phyloP scores from a whole-genome alignment of 352 stramenopile species.

The Globisporangium polare region DNA sequence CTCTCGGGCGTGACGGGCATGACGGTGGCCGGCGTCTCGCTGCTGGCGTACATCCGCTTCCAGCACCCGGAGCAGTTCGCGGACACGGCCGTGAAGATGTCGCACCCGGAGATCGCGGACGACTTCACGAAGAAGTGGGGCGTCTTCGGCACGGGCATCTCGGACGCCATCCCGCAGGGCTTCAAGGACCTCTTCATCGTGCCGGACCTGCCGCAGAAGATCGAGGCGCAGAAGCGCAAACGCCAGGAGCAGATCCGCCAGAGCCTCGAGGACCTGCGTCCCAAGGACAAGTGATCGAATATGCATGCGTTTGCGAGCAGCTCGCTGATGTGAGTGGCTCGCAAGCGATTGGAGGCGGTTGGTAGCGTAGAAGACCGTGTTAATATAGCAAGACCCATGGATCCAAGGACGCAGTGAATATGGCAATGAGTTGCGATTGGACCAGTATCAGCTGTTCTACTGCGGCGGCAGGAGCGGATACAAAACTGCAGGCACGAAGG shows the following conservation, averaged over 20 bases:
- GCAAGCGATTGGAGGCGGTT: not conserved
- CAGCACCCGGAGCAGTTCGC: constrained; percentile 81
- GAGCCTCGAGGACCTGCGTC: constrained; percentile 68
- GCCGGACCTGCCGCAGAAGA: constrained; percentile 62
- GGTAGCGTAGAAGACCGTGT: not conserved
- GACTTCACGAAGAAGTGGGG: constrained; percentile 77
- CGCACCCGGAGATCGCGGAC: constrained; percentile 68
- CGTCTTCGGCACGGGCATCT: constrained; percentile 76
- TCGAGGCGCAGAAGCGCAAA: constrained; percentile 67
- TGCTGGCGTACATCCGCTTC: constrained; percentile 81
- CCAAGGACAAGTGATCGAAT: constrained; percentile 52
- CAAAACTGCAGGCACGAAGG: constrained; percentile 51
- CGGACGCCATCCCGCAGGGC: constrained; percentile 58
- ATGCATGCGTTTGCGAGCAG: not conserved
- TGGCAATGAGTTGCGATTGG: not conserved
- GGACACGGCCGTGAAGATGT: constrained; percentile 74
- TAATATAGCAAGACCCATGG: not conserved
- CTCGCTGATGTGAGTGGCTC: not conserved
- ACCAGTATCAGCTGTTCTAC: constrained; percentile 10
- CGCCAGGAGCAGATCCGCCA: constrained; percentile 69
- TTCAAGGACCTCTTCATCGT: constrained; percentile 66
- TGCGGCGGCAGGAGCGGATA: constrained; percentile 50
- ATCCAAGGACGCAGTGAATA: not conserved
- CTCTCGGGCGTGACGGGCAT: constrained; percentile 79
- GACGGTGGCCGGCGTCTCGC: constrained; percentile 74